These are phyloP conservation scores for Bruguiera parviflora DNA, from an alignment of 345 rosid species.

Conservation along the genomic window DNA sequence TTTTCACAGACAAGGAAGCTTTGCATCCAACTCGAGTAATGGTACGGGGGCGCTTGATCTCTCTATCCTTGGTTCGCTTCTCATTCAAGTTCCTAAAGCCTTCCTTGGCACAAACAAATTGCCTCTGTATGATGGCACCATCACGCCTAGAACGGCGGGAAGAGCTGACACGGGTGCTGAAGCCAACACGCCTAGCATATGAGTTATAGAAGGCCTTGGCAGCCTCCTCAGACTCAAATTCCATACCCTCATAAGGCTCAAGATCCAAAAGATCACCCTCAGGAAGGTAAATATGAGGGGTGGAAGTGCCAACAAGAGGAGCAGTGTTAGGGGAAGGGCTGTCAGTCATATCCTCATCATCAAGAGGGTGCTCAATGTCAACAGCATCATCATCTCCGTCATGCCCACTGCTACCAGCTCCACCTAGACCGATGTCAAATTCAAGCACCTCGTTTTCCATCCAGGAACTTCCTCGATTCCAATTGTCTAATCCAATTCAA, in stretches of 20 bases:
- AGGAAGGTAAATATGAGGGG: slow-evolving; percentile 33
- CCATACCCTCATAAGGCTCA: slow-evolving; percentile 65
- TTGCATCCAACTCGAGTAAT: slow-evolving; percentile 59
- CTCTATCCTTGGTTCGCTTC: slow-evolving; percentile 56
- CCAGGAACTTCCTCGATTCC: background rate
- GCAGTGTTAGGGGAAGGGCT: slow-evolving; percentile 11
- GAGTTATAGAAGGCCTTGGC: slow-evolving; percentile 65
- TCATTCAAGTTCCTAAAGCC: slow-evolving; percentile 59
- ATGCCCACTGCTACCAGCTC: slow-evolving; percentile 15
- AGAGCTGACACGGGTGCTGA: slow-evolving; percentile 57
- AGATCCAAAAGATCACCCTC: slow-evolving; percentile 43
- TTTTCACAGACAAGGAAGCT: slow-evolving; percentile 53
- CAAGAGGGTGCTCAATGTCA: slow-evolving; percentile 36
- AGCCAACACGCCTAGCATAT: slow-evolving; percentile 57
- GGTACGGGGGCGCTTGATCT: slow-evolving; percentile 58
- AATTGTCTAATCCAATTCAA: background rate
- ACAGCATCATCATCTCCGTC: slow-evolving; percentile 32
- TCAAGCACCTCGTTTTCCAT: slow-evolving; percentile 51
- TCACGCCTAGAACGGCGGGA: slow-evolving; percentile 63
- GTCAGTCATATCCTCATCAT: slow-evolving; percentile 37
- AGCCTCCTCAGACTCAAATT: slow-evolving; percentile 65
- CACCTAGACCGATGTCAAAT: slow-evolving; percentile 47
- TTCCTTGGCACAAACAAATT: slow-evolving; percentile 65
- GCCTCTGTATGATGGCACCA: slow-evolving; percentile 64
- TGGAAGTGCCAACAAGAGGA: background rate